Conservation (phyloP, 169 alveolate species). For the Cryptosporidium bovis region DNA sequence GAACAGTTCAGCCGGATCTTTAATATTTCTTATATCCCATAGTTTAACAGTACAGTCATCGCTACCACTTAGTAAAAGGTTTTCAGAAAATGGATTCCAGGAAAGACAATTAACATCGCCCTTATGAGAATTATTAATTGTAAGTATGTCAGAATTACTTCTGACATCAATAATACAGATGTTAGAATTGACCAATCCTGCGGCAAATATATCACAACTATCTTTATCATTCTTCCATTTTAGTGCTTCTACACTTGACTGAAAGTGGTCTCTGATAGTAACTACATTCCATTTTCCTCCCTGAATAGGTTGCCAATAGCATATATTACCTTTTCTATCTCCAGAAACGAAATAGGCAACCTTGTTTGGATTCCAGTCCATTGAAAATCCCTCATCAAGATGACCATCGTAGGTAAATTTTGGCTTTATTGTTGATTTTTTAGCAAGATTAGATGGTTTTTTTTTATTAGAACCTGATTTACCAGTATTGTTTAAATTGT, state of each 20-base stretch:
- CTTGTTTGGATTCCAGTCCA: slow-evolving; percentile 73
- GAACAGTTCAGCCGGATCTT: slow-evolving; percentile 26
- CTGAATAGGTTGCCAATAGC: slow-evolving; percentile 56
- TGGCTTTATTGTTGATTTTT: slow-evolving; percentile 40
- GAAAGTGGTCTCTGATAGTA: slow-evolving; percentile 22
- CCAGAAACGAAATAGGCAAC: slow-evolving; percentile 57
- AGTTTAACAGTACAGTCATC: slow-evolving; percentile 56
- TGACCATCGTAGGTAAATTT: slow-evolving; percentile 54
- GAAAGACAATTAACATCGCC: slow-evolving; percentile 71
- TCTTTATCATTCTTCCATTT: slow-evolving; percentile 51
- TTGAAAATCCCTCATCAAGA: slow-evolving; percentile 65
- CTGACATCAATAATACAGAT: slow-evolving; percentile 49
- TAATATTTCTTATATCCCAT: slow-evolving; percentile 55
- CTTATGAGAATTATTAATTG: slow-evolving; percentile 36
- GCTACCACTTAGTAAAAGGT: slow-evolving; percentile 61
- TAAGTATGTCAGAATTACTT: slow-evolving; percentile 15
- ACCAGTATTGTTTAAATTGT: slow-evolving; percentile 15
- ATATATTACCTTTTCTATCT: slow-evolving; percentile 61
- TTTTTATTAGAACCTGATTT: background rate
- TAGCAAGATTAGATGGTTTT: slow-evolving; percentile 46
- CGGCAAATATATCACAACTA: slow-evolving; percentile 39
- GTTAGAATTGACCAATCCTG: slow-evolving; percentile 65
- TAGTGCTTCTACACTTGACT: slow-evolving; percentile 65
- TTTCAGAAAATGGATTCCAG: slow-evolving; percentile 65
- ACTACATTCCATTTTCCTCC: slow-evolving; percentile 59